Evolutionary conservation across 2,329 filamentous ascomycete genomes (phyloP).

Genomic region (Penicillium sp.): DNA sequence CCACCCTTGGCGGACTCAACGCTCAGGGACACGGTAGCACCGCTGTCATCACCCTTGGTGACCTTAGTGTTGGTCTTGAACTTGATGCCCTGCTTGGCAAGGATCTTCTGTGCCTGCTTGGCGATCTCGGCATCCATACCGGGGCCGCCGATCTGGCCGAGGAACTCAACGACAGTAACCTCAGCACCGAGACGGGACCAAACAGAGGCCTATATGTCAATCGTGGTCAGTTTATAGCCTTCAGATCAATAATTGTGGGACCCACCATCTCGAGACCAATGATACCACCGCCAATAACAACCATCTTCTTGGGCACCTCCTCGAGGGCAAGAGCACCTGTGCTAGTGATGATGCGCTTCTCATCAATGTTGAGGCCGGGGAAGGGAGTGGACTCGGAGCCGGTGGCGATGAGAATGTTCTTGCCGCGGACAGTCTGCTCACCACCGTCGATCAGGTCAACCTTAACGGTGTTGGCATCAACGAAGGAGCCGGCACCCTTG

Average conservation of each 20-base stretch:
- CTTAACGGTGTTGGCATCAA: conserved; percentile 86
- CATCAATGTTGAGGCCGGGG: conserved; percentile 91
- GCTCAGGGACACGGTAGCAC: conserved; percentile 74
- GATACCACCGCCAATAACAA: conserved; percentile 97
- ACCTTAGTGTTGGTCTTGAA: conserved; percentile 99
- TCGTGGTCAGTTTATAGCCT: not conserved
- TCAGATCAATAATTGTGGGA: not conserved
- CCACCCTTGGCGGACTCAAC: conserved; percentile 94
- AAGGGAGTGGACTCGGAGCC: conserved; percentile 95
- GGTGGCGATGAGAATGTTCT: conserved; percentile 98
- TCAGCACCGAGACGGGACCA: conserved; percentile 93
- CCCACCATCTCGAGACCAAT: conserved; percentile 95
- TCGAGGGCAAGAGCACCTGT: conserved; percentile 88
- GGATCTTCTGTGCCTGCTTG: conserved; percentile 86
- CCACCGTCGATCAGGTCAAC: conserved; percentile 88
- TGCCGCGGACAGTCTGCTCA: conserved; percentile 79
- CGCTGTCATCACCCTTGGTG: conserved; percentile 73
- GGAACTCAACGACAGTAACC: conserved; percentile 96
- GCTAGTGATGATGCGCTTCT: conserved; percentile 95
- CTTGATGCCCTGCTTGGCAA: conserved; percentile 94
- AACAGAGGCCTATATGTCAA: conserved; percentile 64
- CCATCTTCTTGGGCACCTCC: conserved; percentile 91
- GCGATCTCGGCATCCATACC: conserved; percentile 95
- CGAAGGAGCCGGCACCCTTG: conserved; percentile 86
- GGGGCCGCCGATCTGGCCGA: conserved; percentile 92